Percentiles rank a stretch among this genome's conserved stretches.
Evolutionary conservation across 2,329 filamentous ascomycete genomes (phyloP).

Genomic region (Beauveria varroae): DNA sequence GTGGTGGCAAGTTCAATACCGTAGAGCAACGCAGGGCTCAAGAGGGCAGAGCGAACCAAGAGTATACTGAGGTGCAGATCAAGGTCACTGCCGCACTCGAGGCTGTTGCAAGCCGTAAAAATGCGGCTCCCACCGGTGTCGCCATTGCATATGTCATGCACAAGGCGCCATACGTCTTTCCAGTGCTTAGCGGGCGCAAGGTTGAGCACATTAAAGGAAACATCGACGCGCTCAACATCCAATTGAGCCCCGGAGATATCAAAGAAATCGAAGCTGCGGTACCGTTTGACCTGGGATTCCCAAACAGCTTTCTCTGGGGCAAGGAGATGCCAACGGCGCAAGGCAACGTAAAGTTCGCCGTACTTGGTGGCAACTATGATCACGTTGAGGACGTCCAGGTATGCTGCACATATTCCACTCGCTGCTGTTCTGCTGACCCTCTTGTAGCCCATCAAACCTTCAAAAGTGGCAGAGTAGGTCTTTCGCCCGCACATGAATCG

Average conservation of each 20-base stretch:
- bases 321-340: slow-evolving; percentile 28
- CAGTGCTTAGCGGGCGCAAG: slow-evolving; percentile 63
- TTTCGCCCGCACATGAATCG: slow-evolving; percentile 22
- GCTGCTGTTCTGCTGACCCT: neutral
- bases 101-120: slow-evolving; percentile 40
- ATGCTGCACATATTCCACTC: slow-evolving; percentile 8
- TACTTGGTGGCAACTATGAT: slow-evolving; percentile 42
- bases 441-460: slow-evolving; percentile 32
- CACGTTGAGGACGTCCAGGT: slow-evolving; percentile 38
- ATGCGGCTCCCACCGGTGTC: slow-evolving; percentile 37
- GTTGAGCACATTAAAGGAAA: slow-evolving; percentile 63
- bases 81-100: slow-evolving; percentile 38
- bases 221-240: slow-evolving; percentile 57
- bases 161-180: slow-evolving; percentile 66
- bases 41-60: slow-evolving; percentile 27
- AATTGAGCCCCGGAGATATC: slow-evolving; percentile 55
- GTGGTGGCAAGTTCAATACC: slow-evolving; percentile 39
- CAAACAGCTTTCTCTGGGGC: slow-evolving; percentile 49
- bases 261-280: slow-evolving; percentile 55
- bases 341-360: slow-evolving; percentile 36
- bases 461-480: slow-evolving; percentile 35
- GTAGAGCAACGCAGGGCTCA: slow-evolving; percentile 26
- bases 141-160: slow-evolving; percentile 68
- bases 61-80: slow-evolving; percentile 46
- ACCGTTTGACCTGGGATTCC: slow-evolving; percentile 61